Conservation (phyloP, 2,329 filamentous ascomycete genomes). For the Sclerotinia glacialis region DNA sequence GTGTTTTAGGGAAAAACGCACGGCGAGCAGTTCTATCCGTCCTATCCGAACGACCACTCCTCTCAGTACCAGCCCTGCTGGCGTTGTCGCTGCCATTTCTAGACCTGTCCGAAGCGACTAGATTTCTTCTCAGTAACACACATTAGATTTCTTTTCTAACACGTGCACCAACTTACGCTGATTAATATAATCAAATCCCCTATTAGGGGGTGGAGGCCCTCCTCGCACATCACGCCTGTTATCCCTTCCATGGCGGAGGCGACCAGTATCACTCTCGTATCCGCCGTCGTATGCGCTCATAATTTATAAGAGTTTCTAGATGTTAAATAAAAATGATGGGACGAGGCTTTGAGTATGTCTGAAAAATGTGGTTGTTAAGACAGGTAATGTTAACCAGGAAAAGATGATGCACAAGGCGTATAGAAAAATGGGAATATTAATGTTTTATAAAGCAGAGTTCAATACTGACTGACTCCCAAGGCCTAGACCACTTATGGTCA, state of each 20-base stretch:
- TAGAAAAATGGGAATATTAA: not conserved
- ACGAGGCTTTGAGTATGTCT: no score
- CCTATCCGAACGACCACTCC: not conserved
- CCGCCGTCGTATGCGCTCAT: not conserved
- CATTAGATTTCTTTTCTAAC: not conserved
- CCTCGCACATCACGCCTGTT: not conserved
- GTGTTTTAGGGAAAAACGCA: not conserved
- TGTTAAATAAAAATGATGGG: not conserved
- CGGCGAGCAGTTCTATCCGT: not conserved
- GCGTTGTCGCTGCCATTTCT: not conserved
- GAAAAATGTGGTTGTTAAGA: not conserved
- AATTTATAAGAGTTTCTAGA: not conserved
- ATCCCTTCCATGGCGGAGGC: no score
- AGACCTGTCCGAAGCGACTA: not conserved
- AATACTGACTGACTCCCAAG: not conserved
- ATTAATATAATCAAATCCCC: not conserved
- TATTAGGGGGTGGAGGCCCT: not conserved
- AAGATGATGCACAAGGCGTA: not conserved
- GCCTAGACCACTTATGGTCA: not conserved
- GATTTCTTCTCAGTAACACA: not conserved
- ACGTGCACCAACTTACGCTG: not conserved
- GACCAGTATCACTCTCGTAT: not conserved
- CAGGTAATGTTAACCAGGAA: not conserved
- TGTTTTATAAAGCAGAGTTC: not conserved
- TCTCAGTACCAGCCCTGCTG: not conserved